A percentile compares a stretch with the other conserved stretches of the same genome.
Conservation (phyloP, 306 rosid genomes). For the Amphicarpaea edgeworthii region DNA sequence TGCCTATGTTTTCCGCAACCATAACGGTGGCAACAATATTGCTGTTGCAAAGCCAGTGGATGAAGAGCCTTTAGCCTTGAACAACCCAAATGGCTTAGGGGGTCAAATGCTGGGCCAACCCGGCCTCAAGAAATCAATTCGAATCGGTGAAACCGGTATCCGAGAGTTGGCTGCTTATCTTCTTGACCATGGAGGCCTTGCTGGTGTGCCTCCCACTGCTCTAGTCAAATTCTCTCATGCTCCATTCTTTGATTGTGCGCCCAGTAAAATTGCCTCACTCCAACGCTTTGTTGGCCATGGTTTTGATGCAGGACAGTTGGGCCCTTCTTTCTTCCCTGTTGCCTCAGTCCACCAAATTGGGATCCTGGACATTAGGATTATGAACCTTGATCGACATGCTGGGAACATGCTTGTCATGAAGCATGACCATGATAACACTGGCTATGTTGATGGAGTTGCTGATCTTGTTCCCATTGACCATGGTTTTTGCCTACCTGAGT, state of each 20-base stretch:
- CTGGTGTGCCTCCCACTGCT: slow-evolving; percentile 95
- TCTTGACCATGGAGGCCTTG: slow-evolving; percentile 87
- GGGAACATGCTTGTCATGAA: slow-evolving; percentile 87
- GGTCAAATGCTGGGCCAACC: slow-evolving; percentile 79
- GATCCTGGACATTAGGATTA: slow-evolving; percentile 72
- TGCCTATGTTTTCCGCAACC: slow-evolving; percentile 66
- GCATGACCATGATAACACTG: slow-evolving; percentile 40
- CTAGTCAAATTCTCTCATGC: slow-evolving; percentile 77
- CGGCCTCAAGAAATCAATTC: slow-evolving; percentile 75
- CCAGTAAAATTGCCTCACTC: slow-evolving; percentile 87
- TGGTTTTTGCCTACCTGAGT: slow-evolving; percentile 94
- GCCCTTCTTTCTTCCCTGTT: slow-evolving; percentile 79
- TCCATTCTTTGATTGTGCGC: slow-evolving; percentile 58
- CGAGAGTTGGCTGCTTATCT: slow-evolving; percentile 92
- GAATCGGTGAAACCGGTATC: slow-evolving; percentile 83
- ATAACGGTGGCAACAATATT: slow-evolving; percentile 76
- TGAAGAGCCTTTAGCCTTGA: slow-evolving; percentile 83
- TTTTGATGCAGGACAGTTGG: slow-evolving; percentile 88
- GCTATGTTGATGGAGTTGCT: slow-evolving; percentile 46
- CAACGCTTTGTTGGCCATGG: slow-evolving; percentile 86
- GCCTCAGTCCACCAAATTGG: slow-evolving; percentile 83
- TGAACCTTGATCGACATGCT: slow-evolving; percentile 93
- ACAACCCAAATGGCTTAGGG: slow-evolving; percentile 71
- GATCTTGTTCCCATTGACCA: slow-evolving; percentile 95
- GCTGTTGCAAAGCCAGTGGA: slow-evolving; percentile 93